phyloP scores from a whole-genome alignment of 2,329 filamentous ascomycete genomes.

The Cladophialophora carrionii region DNA sequence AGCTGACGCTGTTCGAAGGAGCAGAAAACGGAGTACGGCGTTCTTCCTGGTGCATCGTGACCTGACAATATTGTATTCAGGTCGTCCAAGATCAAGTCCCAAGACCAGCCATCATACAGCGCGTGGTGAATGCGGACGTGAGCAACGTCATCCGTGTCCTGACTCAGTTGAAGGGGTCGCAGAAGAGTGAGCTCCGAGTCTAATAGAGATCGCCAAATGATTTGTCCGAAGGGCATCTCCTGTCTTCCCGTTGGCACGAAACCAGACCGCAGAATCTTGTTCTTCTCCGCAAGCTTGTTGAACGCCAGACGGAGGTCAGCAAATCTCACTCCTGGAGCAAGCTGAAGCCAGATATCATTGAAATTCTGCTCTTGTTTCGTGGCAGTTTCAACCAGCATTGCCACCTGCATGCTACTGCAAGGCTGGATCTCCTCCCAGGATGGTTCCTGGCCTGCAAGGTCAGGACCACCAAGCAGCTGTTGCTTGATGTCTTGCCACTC shows the following conservation, averaged over 20 bases:
- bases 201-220: slow-evolving; percentile 63
- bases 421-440: slow-evolving; percentile 51
- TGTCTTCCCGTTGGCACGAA: slow-evolving; percentile 60
- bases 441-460: slow-evolving; percentile 6
- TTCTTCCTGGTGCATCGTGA: slow-evolving; percentile 46
- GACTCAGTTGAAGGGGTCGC: slow-evolving; percentile 60
- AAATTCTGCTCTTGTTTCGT: slow-evolving; percentile 67
- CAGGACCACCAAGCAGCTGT: slow-evolving; percentile 2
- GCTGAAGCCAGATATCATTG: slow-evolving; percentile 73
- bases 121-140: slow-evolving; percentile 75
- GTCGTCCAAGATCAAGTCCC: slow-evolving; percentile 73
- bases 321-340: slow-evolving; percentile 47
- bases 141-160: slow-evolving; percentile 36
- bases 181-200: slow-evolving; percentile 49
- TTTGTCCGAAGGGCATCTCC: slow-evolving; percentile 59
- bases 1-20: slow-evolving; percentile 48
- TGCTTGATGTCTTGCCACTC: slow-evolving; percentile 25
- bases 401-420: slow-evolving; percentile 74
- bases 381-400: slow-evolving; percentile 78
- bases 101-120: slow-evolving; percentile 91
- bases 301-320: slow-evolving; percentile 57
- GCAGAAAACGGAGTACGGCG: slow-evolving; percentile 65
- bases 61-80: slow-evolving; percentile 58
- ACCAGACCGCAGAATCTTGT: slow-evolving; percentile 73
- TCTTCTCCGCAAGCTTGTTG: slow-evolving; percentile 54